Evolutionary conservation across 2,329 filamentous ascomycete genomes (phyloP), one percentile per base, ranked within the genome.

Genomic region (Colletotrichum musicola): DNA sequence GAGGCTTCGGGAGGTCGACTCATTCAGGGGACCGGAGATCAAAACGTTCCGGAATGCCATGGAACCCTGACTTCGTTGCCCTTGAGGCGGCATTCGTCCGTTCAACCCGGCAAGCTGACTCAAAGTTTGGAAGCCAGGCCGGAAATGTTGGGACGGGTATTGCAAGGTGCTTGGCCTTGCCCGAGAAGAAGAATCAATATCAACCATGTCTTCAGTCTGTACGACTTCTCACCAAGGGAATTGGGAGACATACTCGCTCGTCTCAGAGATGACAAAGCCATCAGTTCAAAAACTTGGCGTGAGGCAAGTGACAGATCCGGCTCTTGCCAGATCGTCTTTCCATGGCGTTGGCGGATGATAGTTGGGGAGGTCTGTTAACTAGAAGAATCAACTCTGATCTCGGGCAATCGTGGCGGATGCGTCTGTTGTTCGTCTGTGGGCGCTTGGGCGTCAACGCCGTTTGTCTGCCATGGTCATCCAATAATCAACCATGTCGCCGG

Each of bases 31-130:
- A 25, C 44, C 25, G 54, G 61, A 13, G 53, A 68, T 54, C 53
- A 58, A 64, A 50, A 68, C 65, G 65, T 68, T 68, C 61, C 65
- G 61, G 65, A 68, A 68, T 44, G 40, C 62, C 61, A 64, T 68
- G 61, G 61, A 64, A 68, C 46, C 53, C 46, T 27, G 30, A 30
- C 49, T 4, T 47, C 35, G n/a, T 47, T 49, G 44, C 16, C 27
- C 18, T 51, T 13, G 18, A 58, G 42, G 47, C 27, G 40, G n/a
- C n/a, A 22, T 42, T 68, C 61, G 61, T 59, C 49, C 47, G 61
- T 64, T 59, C 65, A 59, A 58, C 64, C 40, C 54, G 54, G 61
- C 40, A 30, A 51, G 27, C 61, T 59, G 65, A 64, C 65, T 64
- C 61, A 25, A 35, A 20, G 30, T 27, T 47, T 35, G 44, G 54